A percentile compares a stretch with the other conserved stretches of the same genome.
phyloP scores from a whole-genome alignment of 2,329 filamentous ascomycete species.

The Cordyceps militaris region DNA sequence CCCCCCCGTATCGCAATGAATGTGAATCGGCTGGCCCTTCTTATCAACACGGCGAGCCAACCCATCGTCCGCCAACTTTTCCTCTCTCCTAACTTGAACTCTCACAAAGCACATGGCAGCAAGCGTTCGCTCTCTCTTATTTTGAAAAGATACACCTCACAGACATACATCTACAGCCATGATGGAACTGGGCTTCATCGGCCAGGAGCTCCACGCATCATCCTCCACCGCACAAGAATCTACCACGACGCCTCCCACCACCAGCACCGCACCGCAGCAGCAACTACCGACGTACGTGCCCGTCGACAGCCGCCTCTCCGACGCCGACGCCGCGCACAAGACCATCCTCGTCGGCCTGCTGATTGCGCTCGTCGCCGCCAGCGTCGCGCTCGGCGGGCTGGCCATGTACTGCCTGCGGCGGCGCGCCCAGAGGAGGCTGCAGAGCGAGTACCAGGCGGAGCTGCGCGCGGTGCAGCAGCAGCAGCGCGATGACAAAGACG shows the following conservation, averaged over 20 bases:
- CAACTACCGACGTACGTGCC: background rate
- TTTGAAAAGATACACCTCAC: too few relatives aligned
- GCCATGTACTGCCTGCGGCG: background rate
- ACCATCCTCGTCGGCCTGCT: conserved; percentile 5
- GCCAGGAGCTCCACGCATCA: background rate
- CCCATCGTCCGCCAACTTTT: too few relatives aligned
- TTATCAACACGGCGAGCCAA: too few relatives aligned
- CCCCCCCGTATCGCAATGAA: too few relatives aligned
- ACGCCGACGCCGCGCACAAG: conserved; percentile 3
- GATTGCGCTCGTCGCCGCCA: background rate
- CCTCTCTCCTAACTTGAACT: too few relatives aligned
- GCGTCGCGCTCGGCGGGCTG: conserved; percentile 2
- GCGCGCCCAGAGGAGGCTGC: background rate
- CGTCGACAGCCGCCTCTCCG: background rate
- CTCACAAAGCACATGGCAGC: too few relatives aligned
- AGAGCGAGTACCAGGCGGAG: background rate
- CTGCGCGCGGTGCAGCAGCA: background rate
- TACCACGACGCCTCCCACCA: background rate
- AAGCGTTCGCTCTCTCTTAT: too few relatives aligned
- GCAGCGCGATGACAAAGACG: background rate
- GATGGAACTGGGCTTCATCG: conserved; percentile 1
- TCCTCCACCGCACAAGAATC: background rate
- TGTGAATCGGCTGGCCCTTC: too few relatives aligned
- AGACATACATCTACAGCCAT: background rate
- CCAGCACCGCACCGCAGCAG: background rate